phyloP scores from a whole-genome alignment of 495 filamentous ascomycete species.

The Pyrenula aspistea region DNA sequence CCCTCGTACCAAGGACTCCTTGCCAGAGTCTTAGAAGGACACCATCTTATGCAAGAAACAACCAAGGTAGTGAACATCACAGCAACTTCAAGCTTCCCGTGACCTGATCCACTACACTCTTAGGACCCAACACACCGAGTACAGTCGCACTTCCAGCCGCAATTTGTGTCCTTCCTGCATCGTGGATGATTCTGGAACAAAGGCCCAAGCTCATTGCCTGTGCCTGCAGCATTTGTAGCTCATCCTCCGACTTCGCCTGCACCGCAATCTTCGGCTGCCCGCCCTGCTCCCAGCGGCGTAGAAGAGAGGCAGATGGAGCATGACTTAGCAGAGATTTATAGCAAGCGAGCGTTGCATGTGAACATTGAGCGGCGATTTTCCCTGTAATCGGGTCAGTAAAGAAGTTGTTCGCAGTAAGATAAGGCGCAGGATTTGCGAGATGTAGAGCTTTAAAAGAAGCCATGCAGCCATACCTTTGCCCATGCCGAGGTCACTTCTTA shows the following conservation, averaged over 20 bases:
- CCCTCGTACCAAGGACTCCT: too few species aligned
- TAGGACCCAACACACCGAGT: slow-evolving; percentile 79
- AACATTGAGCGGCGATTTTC: slow-evolving; percentile 93
- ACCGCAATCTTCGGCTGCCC: slow-evolving; percentile 92
- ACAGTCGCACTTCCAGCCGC: slow-evolving; percentile 85
- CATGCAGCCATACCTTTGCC: slow-evolving; percentile 57
- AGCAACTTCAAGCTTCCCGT: slow-evolving; percentile 83
- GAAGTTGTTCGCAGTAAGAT: not conserved
- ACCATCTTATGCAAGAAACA: too few species aligned
- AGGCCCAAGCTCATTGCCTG: slow-evolving; percentile 74
- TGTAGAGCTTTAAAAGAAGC: too few species aligned
- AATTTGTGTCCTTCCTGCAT: slow-evolving; percentile 97
- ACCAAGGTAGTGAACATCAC: too few species aligned
- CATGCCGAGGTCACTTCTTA: slow-evolving; percentile 91
- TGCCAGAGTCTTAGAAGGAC: too few species aligned
- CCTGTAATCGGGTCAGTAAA: slow-evolving; percentile 35
- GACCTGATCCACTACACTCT: slow-evolving; percentile 73
- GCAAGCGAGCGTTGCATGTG: slow-evolving; percentile 93
- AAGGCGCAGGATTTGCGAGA: not conserved
- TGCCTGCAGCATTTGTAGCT: slow-evolving; percentile 63
- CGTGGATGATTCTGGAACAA: slow-evolving; percentile 76
- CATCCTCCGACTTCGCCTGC: slow-evolving; percentile 71
- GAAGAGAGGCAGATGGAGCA: slow-evolving; percentile 46
- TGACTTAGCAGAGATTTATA: slow-evolving; percentile 70
- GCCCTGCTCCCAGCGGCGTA: slow-evolving; percentile 68